phyloP scores from a whole-genome alignment of 805 yeast genomes.

The Kurtzmaniella cleridarum region DNA sequence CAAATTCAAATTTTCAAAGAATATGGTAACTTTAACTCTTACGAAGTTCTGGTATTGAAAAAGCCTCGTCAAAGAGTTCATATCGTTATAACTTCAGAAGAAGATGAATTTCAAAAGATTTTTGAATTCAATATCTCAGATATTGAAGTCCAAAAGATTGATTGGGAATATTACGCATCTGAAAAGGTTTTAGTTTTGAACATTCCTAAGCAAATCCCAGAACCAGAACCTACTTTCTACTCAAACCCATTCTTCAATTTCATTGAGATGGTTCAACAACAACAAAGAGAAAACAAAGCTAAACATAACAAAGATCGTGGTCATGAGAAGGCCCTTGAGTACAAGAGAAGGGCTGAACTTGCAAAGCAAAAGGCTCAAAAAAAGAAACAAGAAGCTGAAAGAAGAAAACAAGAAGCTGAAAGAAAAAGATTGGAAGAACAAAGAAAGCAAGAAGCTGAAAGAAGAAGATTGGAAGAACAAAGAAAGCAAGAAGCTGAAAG shows the following conservation, averaged over 20 bases:
- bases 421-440: constrained; percentile 1
- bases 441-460: neutral
- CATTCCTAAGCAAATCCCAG: constrained; percentile 25
- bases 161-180: constrained; percentile 26
- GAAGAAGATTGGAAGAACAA: neutral
- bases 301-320: neutral
- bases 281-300: neutral
- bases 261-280: constrained; percentile 2
- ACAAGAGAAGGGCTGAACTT: constrained; percentile 2
- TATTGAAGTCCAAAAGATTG: constrained; percentile 26
- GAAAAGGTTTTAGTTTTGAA: constrained; percentile 30
- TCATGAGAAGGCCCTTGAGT: constrained; percentile 3
- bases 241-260: constrained; percentile 9
- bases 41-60: constrained; percentile 24
- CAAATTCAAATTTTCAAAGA: constrained; percentile 33
- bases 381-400: constrained; percentile 3
- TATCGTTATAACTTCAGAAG: constrained; percentile 16
- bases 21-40: constrained; percentile 27
- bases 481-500: neutral
- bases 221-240: constrained; percentile 12
- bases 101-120: constrained; percentile 26
- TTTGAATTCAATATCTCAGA: constrained; percentile 26
- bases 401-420: neutral
- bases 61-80: constrained; percentile 12
- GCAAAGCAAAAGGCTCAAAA: constrained; percentile 3